Percentiles rank a stretch among this genome's conserved stretches.
Evolutionary conservation across 2,329 filamentous ascomycete genomes (phyloP).

Genomic region (Plenodomus lindquistii): DNA sequence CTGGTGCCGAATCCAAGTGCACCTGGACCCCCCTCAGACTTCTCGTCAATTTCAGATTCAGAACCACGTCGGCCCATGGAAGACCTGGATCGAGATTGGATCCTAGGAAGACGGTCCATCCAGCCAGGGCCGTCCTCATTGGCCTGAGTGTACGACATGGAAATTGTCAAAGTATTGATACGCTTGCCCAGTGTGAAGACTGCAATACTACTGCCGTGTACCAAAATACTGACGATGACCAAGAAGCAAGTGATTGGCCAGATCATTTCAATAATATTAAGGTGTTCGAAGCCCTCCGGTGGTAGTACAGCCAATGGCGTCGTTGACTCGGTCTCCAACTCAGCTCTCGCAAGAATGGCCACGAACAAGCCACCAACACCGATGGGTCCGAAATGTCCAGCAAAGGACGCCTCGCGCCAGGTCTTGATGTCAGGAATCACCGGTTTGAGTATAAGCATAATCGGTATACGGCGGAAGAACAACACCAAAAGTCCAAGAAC

Average conservation of each 20-base stretch:
- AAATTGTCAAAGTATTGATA: conserved; percentile 94
- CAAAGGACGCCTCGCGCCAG: conserved; percentile 95
- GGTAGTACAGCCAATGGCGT: conserved; percentile 72
- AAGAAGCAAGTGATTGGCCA: conserved; percentile 97
- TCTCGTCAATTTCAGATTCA: conserved; percentile 60
- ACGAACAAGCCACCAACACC: conserved; percentile 97
- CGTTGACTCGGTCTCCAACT: conserved; percentile 75
- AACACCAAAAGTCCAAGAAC: conserved; percentile 93
- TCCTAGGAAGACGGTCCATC: conserved; percentile 89
- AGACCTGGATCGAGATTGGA: conserved; percentile 81
- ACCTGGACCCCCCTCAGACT: conserved; percentile 57
- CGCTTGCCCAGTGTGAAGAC: conserved; percentile 97
- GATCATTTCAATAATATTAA: conserved; percentile 78
- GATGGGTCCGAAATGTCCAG: conserved; percentile 96
- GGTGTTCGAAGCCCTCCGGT: conserved; percentile 61
- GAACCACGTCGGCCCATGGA: conserved; percentile 67
- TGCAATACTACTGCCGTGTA: conserved; percentile 96
- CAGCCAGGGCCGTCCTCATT: conserved; percentile 87
- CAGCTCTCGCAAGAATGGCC: conserved; percentile 88
- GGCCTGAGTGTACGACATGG: conserved; percentile 92
- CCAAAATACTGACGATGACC: conserved; percentile 89
- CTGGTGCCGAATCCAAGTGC: conserved; percentile 70
- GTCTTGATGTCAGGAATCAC: conserved; percentile 96
- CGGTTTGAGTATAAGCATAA: conserved; percentile 90
- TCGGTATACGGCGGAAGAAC: conserved; percentile 91